phyloP scores from a whole-genome alignment of 108 stramenopile species.

The Fragilaria radians region DNA sequence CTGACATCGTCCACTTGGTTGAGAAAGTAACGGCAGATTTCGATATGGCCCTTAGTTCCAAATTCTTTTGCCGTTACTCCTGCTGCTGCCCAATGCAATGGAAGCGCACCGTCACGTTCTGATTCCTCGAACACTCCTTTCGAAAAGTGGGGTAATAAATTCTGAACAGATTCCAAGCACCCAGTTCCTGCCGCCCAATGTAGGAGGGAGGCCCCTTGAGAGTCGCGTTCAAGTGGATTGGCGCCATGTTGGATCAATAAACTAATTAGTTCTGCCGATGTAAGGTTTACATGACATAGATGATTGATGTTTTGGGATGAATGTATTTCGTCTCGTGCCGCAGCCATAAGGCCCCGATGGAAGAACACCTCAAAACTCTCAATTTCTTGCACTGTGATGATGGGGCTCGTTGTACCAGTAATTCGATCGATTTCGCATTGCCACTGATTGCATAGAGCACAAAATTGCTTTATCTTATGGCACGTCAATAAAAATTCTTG shows the following conservation, averaged over 20 bases:
- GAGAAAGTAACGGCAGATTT: conserved; percentile 49
- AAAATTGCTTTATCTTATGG: conserved; percentile 63
- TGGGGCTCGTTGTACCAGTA: conserved; percentile 3
- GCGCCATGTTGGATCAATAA: conserved; percentile 65
- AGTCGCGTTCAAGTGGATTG: conserved; percentile 68
- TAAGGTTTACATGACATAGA: conserved; percentile 45
- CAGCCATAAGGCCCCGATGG: conserved; percentile 61
- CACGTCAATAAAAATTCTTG: conserved; percentile 56
- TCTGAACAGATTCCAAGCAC: conserved; percentile 41
- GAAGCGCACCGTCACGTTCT: conserved; percentile 68
- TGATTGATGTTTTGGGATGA: conserved; percentile 31
- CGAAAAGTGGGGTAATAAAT: conserved; percentile 32
- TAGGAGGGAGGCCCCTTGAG: conserved; percentile 53
- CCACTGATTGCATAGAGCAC: conserved; percentile 70
- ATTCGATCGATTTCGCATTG: conserved; percentile 9
- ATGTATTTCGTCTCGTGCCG: conserved; percentile 54
- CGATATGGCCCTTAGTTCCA: conserved; percentile 59
- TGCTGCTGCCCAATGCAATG: conserved; percentile 77
- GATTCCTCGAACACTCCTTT: conserved; percentile 11
- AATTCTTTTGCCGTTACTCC: conserved; percentile 70
- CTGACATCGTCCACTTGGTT: conserved; percentile 18
- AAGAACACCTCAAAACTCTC: conserved; percentile 70
- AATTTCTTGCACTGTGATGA: conserved; percentile 54
- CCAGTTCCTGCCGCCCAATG: conserved; percentile 82
- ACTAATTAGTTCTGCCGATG: conserved; percentile 44